These are phyloP conservation scores for Pyrenophora graminea DNA, from an alignment of 2,329 filamentous ascomycete species.

Conservation along the genomic window DNA sequence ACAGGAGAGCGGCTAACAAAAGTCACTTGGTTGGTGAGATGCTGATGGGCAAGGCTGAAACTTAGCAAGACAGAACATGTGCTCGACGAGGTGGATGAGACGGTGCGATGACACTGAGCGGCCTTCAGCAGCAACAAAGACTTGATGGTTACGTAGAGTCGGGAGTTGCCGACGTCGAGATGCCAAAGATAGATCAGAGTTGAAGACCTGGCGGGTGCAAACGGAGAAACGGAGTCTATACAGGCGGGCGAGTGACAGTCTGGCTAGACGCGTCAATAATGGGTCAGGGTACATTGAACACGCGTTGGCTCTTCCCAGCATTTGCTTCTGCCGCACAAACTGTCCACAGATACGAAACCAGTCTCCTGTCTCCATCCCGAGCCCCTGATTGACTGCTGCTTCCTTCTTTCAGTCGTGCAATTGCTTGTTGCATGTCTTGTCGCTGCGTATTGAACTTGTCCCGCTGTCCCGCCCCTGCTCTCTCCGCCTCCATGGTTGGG, in stretches of 20 bases:
- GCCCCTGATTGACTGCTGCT: neutral
- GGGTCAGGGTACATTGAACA: constrained; percentile 5
- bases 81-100: neutral
- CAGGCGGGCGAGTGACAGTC: neutral
- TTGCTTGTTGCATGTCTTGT: neutral
- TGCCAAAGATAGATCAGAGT: no score
- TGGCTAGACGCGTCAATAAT: no score
- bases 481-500: constrained; percentile 5
- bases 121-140: no score
- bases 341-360: constrained; percentile 10
- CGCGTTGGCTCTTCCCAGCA: constrained; percentile 7
- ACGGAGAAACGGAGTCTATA: no score
- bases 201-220: neutral
- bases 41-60: constrained; percentile 3
- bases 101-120: neutral
- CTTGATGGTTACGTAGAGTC: no score
- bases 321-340: constrained; percentile 1
- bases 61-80: neutral
- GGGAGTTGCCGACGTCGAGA: no score
- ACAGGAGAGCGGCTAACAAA: constrained; percentile 3
- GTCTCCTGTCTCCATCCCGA: neutral
- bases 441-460: constrained; percentile 5
- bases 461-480: constrained; percentile 13
- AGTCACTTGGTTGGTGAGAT: constrained; percentile 5
- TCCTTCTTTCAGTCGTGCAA: neutral